phyloP scores from a whole-genome alignment of 2,329 filamentous ascomycete genomes.

The Trichoderma sp. region DNA sequence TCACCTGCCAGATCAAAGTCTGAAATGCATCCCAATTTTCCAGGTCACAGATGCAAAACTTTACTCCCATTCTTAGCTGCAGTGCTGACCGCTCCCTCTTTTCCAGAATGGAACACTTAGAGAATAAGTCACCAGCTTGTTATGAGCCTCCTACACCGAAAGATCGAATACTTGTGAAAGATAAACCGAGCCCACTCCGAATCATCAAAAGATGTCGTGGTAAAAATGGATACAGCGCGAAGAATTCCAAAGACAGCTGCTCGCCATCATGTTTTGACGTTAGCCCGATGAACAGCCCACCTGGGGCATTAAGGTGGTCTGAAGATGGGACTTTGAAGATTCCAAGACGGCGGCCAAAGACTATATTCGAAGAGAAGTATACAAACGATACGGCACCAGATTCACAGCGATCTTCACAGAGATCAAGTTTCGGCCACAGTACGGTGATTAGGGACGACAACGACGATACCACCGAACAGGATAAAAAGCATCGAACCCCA shows the following conservation, averaged over 20 bases:
- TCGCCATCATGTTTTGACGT: background rate
- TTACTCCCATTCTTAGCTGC: background rate
- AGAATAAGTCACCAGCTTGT: slow-evolving; percentile 31
- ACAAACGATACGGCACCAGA: background rate
- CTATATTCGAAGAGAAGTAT: background rate
- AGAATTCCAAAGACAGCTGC: background rate
- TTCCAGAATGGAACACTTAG: slow-evolving; percentile 39
- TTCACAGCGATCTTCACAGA: background rate
- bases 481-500: background rate
- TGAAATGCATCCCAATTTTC: background rate
- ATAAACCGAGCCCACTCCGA: slow-evolving; percentile 49
- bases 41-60: background rate
- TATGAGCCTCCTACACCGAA: slow-evolving; percentile 36
- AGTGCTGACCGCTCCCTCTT: background rate
- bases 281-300: background rate
- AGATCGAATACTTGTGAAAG: slow-evolving; percentile 24
- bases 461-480: background rate
- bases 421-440: background rate
- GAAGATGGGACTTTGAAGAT: background rate
- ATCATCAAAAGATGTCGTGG: slow-evolving; percentile 37
- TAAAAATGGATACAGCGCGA: background rate
- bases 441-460: background rate
- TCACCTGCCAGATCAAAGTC: background rate
- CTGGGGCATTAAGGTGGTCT: background rate
- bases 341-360: slow-evolving; percentile 8